Percentiles rank a stretch among this genome's conserved stretches.
Evolutionary conservation across 345 rosid genomes (phyloP).

Genomic region (Gossypioides kirkii): DNA sequence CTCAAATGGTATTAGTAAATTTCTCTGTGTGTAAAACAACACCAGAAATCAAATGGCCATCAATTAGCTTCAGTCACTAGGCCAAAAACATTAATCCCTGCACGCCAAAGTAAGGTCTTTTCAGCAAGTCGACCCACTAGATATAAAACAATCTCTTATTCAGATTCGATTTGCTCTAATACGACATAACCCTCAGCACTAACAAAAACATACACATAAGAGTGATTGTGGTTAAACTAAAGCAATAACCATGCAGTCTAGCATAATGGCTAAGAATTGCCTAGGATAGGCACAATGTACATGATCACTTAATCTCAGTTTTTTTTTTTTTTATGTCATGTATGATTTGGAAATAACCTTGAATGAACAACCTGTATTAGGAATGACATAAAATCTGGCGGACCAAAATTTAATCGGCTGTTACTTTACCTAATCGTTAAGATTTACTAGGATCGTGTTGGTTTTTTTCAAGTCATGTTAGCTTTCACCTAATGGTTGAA

Average conservation of each 20-base stretch:
- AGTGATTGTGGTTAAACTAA: too few relatives aligned
- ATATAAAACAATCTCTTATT: not conserved
- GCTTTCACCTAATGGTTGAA: not conserved
- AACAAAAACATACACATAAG: not conserved
- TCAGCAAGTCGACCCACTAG: not conserved
- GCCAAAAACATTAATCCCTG: not conserved
- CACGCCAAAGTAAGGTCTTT: not conserved
- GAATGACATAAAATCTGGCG: not conserved
- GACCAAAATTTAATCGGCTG: not conserved
- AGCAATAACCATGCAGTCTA: too few relatives aligned
- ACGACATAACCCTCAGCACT: not conserved
- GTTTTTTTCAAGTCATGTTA: not conserved
- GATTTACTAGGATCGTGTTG: not conserved
- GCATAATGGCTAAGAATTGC: conserved; percentile 1
- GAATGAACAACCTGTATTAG: not conserved
- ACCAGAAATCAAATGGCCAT: not conserved
- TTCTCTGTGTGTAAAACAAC: not conserved
- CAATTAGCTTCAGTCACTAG: not conserved
- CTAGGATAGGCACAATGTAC: not conserved
- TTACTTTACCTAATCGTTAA: not conserved
- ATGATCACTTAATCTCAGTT: conserved; percentile 4
- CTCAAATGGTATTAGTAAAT: not conserved
- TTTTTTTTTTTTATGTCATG: not conserved
- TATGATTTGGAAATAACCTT: conserved; percentile 1
- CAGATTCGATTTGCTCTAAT: not conserved